Percentiles rank a stretch among this genome's conserved stretches.
Conservation (phyloP, 805 yeast genomes). For the Metschnikowia gruessii region DNA sequence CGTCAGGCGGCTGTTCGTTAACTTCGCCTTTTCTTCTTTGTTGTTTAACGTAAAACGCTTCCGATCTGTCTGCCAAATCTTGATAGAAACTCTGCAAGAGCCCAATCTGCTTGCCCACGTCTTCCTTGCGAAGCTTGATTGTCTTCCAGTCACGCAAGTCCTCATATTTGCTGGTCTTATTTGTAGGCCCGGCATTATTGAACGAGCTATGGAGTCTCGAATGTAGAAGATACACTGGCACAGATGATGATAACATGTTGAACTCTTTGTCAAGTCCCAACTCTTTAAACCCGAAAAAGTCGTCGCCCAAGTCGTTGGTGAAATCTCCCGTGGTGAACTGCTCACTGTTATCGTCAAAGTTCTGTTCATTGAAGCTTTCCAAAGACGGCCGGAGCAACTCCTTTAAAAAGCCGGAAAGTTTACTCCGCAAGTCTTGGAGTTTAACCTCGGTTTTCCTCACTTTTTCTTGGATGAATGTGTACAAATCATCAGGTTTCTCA, state of each 20-base stretch:
- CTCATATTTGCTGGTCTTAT: constrained; percentile 55
- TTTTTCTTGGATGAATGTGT: constrained; percentile 70
- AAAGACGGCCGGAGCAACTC: constrained; percentile 79
- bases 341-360: constrained; percentile 86
- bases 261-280: constrained; percentile 91
- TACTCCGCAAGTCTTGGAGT: constrained; percentile 62
- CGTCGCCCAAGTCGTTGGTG: constrained; percentile 91
- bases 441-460: constrained; percentile 66
- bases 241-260: constrained; percentile 76
- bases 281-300: constrained; percentile 95
- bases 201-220: constrained; percentile 65
- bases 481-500: constrained; percentile 70
- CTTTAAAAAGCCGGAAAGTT: constrained; percentile 68
- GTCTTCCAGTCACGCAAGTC: constrained; percentile 60
- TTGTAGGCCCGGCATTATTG: constrained; percentile 41
- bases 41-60: constrained; percentile 38
- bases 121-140: constrained; percentile 50
- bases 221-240: constrained; percentile 86
- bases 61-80: constrained; percentile 41
- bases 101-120: constrained; percentile 54
- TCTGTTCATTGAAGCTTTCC: constrained; percentile 70
- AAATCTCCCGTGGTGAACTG: constrained; percentile 95
- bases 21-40: constrained; percentile 42
- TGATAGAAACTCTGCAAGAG: constrained; percentile 53
- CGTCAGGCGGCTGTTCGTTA: constrained; percentile 39